These are phyloP conservation scores for Heliosperma pusillum DNA, from an alignment of 148 eudicot species.

Conservation along the genomic window DNA sequence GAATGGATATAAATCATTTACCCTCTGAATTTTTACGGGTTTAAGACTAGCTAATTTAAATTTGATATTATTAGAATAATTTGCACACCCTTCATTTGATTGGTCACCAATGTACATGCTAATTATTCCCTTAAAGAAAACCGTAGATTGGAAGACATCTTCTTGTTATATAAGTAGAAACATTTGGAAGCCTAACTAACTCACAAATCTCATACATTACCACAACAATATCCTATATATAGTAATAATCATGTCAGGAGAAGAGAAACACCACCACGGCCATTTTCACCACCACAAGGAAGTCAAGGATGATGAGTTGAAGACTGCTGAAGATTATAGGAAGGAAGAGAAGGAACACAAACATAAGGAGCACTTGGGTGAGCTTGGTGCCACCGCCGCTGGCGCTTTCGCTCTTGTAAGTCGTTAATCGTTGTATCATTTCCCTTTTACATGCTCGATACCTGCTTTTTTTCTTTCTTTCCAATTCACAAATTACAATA, in stretches of 20 bases:
- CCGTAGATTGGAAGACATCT: too few species aligned
- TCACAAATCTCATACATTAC: background rate
- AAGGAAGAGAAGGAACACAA: conserved; percentile 28
- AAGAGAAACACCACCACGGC: conserved; percentile 24
- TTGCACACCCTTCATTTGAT: too few species aligned
- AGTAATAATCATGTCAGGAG: conserved; percentile 17
- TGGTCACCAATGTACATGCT: too few species aligned
- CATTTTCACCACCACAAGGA: conserved; percentile 33
- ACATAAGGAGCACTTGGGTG: conserved; percentile 31
- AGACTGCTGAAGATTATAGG: conserved; percentile 15
- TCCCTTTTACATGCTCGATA: background rate
- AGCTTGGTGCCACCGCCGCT: conserved; percentile 29
- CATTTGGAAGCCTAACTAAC: background rate
- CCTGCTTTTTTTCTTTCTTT: too few species aligned
- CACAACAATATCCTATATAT: background rate
- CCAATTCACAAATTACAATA: too few species aligned
- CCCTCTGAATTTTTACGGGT: too few species aligned
- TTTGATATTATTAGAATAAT: too few species aligned
- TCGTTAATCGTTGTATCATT: background rate
- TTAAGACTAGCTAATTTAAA: too few species aligned
- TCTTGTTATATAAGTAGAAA: too few species aligned
- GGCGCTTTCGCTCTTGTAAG: conserved; percentile 33
- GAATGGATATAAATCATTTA: too few species aligned
- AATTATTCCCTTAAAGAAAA: too few species aligned
- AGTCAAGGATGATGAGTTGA: background rate